Percentiles rank a stretch among this genome's conserved stretches.
Conservation (phyloP, 2,329 filamentous ascomycete genomes). For the Penicillium sp. region DNA sequence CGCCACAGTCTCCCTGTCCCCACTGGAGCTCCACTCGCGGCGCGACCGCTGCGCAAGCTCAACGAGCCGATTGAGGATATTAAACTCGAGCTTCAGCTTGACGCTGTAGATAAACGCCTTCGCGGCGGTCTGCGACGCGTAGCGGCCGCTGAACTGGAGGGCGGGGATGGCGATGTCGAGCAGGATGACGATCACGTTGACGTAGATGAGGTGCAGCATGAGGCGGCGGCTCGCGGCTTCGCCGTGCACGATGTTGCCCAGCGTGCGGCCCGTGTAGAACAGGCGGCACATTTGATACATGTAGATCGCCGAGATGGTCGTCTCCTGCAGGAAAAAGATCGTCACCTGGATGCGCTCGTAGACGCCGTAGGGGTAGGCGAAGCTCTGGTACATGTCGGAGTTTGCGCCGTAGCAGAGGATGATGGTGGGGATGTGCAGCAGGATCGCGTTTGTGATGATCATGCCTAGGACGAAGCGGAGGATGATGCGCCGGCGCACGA, state of each 20-base stretch:
- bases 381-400: slow-evolving; percentile 19
- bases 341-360: slow-evolving; percentile 48
- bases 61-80: slow-evolving; percentile 35
- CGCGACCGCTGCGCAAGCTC: slow-evolving; percentile 31
- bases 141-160: slow-evolving; percentile 47
- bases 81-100: slow-evolving; percentile 55
- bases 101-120: slow-evolving; percentile 53
- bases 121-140: slow-evolving; percentile 49
- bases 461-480: slow-evolving; percentile 58
- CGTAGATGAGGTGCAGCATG: slow-evolving; percentile 52
- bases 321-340: slow-evolving; percentile 49
- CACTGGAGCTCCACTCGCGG: not conserved
- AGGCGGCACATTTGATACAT: slow-evolving; percentile 56
- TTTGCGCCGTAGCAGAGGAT: slow-evolving; percentile 56
- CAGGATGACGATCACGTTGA: slow-evolving; percentile 53
- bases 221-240: not conserved
- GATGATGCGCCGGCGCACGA: slow-evolving; percentile 53
- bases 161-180: slow-evolving; percentile 50
- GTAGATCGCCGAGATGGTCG: slow-evolving; percentile 53
- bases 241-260: slow-evolving; percentile 33
- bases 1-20: not conserved
- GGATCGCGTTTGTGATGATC: slow-evolving; percentile 59
- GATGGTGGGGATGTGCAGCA: slow-evolving; percentile 58
- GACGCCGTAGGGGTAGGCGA: slow-evolving; percentile 45
- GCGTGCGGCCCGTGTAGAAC: slow-evolving; percentile 38